Conservation (phyloP, 2,329 filamentous ascomycete genomes). For the Endoconidiophora laricicola region DNA sequence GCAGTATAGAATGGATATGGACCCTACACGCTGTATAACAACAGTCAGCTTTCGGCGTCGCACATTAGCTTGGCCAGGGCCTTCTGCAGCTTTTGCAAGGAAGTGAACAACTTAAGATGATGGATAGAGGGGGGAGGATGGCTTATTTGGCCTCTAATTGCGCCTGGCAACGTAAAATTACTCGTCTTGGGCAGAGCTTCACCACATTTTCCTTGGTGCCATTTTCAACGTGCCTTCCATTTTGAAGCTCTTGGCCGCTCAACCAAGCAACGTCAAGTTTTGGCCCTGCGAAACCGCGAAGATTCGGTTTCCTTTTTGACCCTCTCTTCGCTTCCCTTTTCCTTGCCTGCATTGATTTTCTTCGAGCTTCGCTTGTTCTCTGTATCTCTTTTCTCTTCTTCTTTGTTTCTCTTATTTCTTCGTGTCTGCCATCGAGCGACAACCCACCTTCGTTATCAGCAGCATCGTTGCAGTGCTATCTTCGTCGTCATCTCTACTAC, state of each 20-base stretch:
- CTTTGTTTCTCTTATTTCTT: background rate
- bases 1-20: no score
- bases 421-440: no score
- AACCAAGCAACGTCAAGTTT: background rate
- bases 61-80: no score
- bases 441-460: no score
- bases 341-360: background rate
- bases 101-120: background rate
- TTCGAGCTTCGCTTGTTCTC: background rate
- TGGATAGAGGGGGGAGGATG: background rate
- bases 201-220: background rate
- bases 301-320: background rate
- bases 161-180: background rate
- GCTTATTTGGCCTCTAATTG: constrained; percentile 9
- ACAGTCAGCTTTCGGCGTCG: no score
- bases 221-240: no score
- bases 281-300: background rate
- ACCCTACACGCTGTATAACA: no score
- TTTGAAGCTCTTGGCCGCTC: background rate
- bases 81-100: no score
- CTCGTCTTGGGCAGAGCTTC: background rate
- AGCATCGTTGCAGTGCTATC: no score
- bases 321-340: background rate
- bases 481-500: background rate
- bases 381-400: background rate